These are phyloP conservation scores for Cornus florida DNA, from an alignment of 148 eudicot species.

Conservation along the genomic window DNA sequence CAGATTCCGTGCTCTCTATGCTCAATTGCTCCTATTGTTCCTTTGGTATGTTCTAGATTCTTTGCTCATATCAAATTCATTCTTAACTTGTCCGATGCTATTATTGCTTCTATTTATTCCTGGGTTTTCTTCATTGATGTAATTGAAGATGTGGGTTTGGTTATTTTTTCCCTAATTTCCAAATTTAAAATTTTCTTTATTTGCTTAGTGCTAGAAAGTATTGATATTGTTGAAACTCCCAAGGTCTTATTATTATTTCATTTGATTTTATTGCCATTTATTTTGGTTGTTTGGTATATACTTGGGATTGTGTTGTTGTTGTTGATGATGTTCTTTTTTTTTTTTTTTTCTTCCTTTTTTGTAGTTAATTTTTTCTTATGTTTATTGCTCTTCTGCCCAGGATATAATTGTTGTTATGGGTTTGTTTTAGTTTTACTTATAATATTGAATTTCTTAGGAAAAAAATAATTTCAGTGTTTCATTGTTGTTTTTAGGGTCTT, in stretches of 20 bases:
- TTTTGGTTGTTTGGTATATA: not conserved
- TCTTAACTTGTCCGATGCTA: not conserved
- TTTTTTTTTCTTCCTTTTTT: not conserved
- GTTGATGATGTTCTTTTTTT: no score
- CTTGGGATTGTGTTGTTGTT: no score
- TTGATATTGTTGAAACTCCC: not conserved
- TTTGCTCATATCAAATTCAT: not conserved
- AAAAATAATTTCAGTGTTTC: no score
- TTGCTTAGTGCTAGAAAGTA: no score
- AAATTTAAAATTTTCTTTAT: not conserved
- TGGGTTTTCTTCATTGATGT: not conserved
- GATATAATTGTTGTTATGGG: not conserved
- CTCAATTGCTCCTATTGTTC: not conserved
- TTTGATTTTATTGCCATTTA: not conserved
- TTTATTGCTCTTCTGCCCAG: no score
- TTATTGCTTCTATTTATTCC: not conserved
- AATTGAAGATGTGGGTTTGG: slow-evolving; percentile 9
- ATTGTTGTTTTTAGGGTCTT: no score
- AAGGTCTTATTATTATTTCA: not conserved
- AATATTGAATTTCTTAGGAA: not conserved
- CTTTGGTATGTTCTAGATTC: not conserved
- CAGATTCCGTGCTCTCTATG: not conserved
- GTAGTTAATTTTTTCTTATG: not conserved
- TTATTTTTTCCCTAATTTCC: not conserved
- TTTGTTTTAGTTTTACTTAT: not conserved